Conservation (phyloP, 805 yeast genomes). For the Suhomyces canberraensis region DNA sequence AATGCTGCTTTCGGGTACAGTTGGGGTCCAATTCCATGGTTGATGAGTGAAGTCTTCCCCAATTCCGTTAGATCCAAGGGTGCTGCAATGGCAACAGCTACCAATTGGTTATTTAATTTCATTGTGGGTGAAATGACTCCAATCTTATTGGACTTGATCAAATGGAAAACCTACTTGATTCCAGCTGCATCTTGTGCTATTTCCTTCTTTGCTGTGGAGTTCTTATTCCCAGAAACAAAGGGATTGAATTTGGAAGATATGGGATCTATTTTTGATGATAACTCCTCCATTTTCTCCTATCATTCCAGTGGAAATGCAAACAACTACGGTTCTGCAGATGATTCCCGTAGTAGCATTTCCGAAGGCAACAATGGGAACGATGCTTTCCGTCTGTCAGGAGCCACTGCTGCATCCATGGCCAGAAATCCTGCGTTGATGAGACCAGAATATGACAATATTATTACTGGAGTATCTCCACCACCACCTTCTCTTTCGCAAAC, state of each 20-base stretch:
- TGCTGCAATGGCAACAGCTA: slow-evolving; percentile 85
- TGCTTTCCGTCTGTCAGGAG: slow-evolving; percentile 14
- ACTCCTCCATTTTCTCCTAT: slow-evolving; percentile 40
- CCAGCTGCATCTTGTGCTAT: slow-evolving; percentile 76
- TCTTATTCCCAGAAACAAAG: slow-evolving; percentile 83
- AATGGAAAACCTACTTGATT: slow-evolving; percentile 77
- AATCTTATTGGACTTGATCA: slow-evolving; percentile 67
- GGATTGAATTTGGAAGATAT: slow-evolving; percentile 87
- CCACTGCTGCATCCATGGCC: slow-evolving; percentile 41
- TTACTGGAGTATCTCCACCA: slow-evolving; percentile 27
- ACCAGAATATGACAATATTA: slow-evolving; percentile 30
- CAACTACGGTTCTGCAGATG: slow-evolving; percentile 2
- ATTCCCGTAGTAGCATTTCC: background rate
- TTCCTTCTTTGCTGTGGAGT: slow-evolving; percentile 70
- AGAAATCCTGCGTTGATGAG: slow-evolving; percentile 35
- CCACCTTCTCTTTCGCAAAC: slow-evolving; percentile 11
- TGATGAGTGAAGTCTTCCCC: slow-evolving; percentile 84
- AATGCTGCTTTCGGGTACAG: slow-evolving; percentile 85
- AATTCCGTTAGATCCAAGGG: slow-evolving; percentile 83
- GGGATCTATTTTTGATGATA: slow-evolving; percentile 83
- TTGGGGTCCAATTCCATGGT: slow-evolving; percentile 96
- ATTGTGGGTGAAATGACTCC: slow-evolving; percentile 92
- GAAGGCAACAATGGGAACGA: slow-evolving; percentile 10
- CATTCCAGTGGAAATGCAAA: slow-evolving; percentile 29
- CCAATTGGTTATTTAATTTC: slow-evolving; percentile 92